Base-by-base conservation (phyloP, 352 stramenopile species). In the Phytopythium montanum region DNA sequence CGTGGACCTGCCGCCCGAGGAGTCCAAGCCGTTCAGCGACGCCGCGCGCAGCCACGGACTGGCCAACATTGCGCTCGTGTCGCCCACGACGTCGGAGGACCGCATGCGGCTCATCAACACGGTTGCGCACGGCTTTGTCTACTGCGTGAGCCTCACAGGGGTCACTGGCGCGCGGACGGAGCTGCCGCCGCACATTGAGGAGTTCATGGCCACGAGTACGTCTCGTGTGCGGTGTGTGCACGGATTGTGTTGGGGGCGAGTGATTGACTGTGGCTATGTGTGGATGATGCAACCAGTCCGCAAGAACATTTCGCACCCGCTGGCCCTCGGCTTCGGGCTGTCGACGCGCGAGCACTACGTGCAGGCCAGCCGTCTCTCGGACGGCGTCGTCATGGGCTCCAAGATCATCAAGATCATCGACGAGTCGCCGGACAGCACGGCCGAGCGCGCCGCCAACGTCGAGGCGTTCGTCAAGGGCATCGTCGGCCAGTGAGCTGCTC, bases 281-380 rank as follows among this genome's bases (percentile, higher is more conserved):
- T 33, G n/a, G n/a, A n/a, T n/a, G n/a, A n/a, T 51, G 46, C n/a
- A 59, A 7, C 21, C 54, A 92, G 86, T 95, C 65, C 86, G 86
- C 61, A 75, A 73, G 50, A 87, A 92, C 62, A 82, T 94, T 49
- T 91, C 85, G 68, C 69, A 87, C 59, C 96, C 97, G 21, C 75
- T 99, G 12, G 96, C 95, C 28, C 88, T 99, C 14, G 97, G 97
- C 53, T 99, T 99, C 72, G 97, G 97, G 26, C 94, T 99, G 45
- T 98, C 93, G 34, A 98, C 79, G 42, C 90, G 92, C 29, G 72
- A 98, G 55, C 92, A 98, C 66, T 93, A 95, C 46, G 45, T 88
- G 21, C 86, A 97, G 75, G 96, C 98, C 1, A 88, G 94, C 52
- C 79, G 85, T 38, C 79, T 99, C 26, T 94, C 95, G 13, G 95